A percentile compares a stretch with the other conserved stretches of the same genome.
Evolutionary conservation across 2,329 filamentous ascomycete genomes (phyloP).

Genomic region (Fusarium newnesense): DNA sequence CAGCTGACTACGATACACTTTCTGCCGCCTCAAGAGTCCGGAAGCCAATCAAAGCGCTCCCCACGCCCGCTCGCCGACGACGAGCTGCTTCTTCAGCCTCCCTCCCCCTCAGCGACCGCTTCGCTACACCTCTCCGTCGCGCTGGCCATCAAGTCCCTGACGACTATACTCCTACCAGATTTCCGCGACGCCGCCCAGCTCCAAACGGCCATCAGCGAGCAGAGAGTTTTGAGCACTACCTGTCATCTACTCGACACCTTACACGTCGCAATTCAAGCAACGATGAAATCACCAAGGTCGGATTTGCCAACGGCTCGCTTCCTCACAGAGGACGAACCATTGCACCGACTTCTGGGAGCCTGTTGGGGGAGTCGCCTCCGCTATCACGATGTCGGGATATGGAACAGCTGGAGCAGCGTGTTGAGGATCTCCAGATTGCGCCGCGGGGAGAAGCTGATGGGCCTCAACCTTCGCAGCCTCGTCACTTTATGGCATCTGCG

Average conservation of each 20-base stretch:
- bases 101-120: background rate
- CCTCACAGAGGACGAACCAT: background rate
- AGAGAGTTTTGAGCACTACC: background rate
- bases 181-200: background rate
- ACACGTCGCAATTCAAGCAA: background rate
- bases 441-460: rapidly evolving
- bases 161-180: rapidly evolving
- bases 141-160: background rate
- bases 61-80: background rate
- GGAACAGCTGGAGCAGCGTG: background rate
- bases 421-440: background rate
- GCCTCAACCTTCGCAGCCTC: rapidly evolving
- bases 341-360: background rate
- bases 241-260: background rate
- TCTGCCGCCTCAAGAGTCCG: background rate
- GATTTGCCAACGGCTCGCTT: background rate
- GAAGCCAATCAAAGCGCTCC: rapidly evolving
- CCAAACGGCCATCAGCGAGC: background rate
- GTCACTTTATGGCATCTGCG: rapidly evolving
- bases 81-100: background rate
- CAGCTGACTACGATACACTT: rapidly evolving
- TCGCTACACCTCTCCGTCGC: background rate
- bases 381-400: background rate
- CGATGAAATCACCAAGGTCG: background rate
- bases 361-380: no score